phyloP scores from a whole-genome alignment of 2,329 filamentous ascomycete genomes.

The Plenodomus lindquistii region DNA sequence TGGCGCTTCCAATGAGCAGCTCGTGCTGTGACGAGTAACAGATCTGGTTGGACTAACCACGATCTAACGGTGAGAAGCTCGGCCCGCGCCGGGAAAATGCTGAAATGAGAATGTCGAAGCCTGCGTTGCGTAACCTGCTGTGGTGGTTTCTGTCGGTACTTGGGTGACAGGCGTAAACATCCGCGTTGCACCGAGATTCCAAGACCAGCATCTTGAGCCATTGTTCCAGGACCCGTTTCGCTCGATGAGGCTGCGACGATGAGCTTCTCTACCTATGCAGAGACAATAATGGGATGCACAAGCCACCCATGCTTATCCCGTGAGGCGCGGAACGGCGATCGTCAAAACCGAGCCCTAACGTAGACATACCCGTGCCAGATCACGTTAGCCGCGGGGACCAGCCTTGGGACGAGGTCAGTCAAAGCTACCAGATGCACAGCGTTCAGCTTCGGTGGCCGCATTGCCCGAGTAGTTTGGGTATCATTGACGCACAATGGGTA shows the following conservation, averaged over 20 bases:
- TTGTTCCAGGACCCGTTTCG: conserved; percentile 18
- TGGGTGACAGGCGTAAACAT: conserved; percentile 33
- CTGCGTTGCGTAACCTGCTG: conserved; percentile 30
- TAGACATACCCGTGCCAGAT: conserved; percentile 32
- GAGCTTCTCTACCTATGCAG: conserved; percentile 37
- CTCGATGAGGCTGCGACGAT: conserved; percentile 37
- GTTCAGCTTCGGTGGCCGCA: conserved; percentile 22
- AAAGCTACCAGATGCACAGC: conserved; percentile 15
- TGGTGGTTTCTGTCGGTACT: conserved; percentile 26
- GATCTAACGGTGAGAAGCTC: conserved; percentile 44
- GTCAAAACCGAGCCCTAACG: conserved; percentile 17
- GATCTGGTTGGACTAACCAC: conserved; percentile 38
- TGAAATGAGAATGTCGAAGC: conserved; percentile 40
- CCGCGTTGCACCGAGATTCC: conserved; percentile 13
- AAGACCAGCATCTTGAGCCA: conserved; percentile 8
- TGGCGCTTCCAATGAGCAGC: conserved; percentile 26
- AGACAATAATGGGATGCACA: conserved; percentile 36
- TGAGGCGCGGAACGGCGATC: conserved; percentile 37
- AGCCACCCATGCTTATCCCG: conserved; percentile 28
- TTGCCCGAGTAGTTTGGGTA: conserved; percentile 13
- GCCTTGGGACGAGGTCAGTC: conserved; percentile 11
- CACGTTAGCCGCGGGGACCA: conserved; percentile 8
- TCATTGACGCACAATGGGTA: conserved; percentile 36
- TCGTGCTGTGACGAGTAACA: conserved; percentile 29
- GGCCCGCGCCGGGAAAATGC: conserved; percentile 45